phyloP scores from a whole-genome alignment of 345 rosid species.

The Camelina sativa region DNA sequence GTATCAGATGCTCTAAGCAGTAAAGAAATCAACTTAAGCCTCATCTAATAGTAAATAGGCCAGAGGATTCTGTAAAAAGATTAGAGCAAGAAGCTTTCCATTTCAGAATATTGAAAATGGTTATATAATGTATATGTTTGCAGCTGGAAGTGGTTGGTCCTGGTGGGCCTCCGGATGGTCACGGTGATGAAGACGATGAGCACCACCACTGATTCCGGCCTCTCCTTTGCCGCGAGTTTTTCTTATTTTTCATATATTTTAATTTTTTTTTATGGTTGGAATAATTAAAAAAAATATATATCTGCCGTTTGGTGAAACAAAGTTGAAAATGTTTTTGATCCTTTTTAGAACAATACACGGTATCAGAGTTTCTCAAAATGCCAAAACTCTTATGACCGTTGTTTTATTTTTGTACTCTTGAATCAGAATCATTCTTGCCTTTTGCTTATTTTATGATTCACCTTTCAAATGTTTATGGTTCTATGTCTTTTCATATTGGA shows the following conservation, averaged over 20 bases:
- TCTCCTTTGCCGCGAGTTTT: conserved; percentile 36
- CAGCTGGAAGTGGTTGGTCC: conserved; percentile 93
- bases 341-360: conserved; percentile 28
- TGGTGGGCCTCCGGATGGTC: conserved; percentile 87
- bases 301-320: conserved; percentile 23
- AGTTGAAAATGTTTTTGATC: conserved; percentile 30
- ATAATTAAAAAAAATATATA: neutral
- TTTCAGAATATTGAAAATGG: neutral
- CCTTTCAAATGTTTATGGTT: neutral
- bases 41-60: neutral
- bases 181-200: conserved; percentile 56
- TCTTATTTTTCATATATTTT: neutral
- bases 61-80: neutral
- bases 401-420: conserved; percentile 31
- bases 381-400: conserved; percentile 40
- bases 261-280: neutral
- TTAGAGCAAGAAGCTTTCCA: conserved; percentile 5
- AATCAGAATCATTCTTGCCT: conserved; percentile 39
- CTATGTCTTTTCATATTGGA: conserved; percentile 33
- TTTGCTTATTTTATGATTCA: conserved; percentile 29
- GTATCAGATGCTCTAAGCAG: neutral
- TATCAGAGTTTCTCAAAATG: conserved; percentile 20
- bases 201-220: conserved; percentile 56
- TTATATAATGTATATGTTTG: conserved; percentile 11
- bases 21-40: neutral